Conservation (phyloP, 1,284 basidiomycete genomes). For the Melampsora americana region DNA sequence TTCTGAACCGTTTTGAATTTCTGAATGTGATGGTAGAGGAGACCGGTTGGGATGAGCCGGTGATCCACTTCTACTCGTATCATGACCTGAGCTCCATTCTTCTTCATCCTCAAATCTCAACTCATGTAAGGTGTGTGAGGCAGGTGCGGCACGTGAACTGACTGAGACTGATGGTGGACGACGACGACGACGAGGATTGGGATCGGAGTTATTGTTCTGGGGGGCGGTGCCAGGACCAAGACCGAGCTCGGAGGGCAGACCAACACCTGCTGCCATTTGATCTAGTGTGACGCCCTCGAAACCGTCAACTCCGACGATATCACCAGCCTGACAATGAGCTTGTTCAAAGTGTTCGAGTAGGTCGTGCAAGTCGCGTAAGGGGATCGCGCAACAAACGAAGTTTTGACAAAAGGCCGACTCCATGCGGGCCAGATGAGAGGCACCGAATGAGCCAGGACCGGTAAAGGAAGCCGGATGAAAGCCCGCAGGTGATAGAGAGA, state of each 20-base stretch:
- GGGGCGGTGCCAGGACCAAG: too few species aligned
- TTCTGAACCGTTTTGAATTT: too few species aligned
- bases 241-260: too few species aligned
- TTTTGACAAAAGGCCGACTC: slow-evolving; percentile 41
- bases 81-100: slow-evolving; percentile 19
- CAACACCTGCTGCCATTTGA: background rate
- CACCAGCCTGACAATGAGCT: slow-evolving; percentile 18
- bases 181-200: too few species aligned
- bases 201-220: too few species aligned
- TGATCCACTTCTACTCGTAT: slow-evolving; percentile 5
- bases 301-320: background rate
- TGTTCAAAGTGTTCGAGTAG: slow-evolving; percentile 36
- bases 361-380: slow-evolving; percentile 24
- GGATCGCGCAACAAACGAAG: slow-evolving; percentile 39
- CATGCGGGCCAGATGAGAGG: slow-evolving; percentile 28
- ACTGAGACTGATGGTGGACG: background rate
- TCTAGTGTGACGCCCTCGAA: background rate
- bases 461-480: slow-evolving; percentile 30
- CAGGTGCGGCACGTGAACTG: background rate
- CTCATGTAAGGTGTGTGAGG: background rate
- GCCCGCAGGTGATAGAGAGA: background rate
- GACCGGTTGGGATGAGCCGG: background rate
- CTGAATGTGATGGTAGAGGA: background rate
- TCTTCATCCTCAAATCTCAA: slow-evolving; percentile 29
- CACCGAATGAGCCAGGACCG: slow-evolving; percentile 30